Evolutionary conservation across 106 monocot genomes (phyloP), one percentile per base, ranked within the genome.

Genomic region (Ottelia alismoides): DNA sequence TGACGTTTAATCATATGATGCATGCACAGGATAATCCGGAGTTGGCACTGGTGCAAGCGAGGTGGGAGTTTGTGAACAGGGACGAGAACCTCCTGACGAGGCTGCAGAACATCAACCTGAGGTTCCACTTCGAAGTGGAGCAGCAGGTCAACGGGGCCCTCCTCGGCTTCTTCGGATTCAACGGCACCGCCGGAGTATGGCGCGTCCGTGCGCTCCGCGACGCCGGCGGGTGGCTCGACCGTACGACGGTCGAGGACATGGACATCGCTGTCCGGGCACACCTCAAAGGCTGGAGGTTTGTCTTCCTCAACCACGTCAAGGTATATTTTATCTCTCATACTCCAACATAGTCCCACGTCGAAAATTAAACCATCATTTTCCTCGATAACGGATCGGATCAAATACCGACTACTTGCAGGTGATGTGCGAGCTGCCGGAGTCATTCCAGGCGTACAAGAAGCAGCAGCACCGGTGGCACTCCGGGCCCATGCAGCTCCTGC

Each of bases 401-500:
- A 0, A 3, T 19, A 5, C 1, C n/a, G 9, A 20, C 2, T 20
- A 49, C 27, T 58, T 55, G 22, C 31, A 76, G 81, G 81, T 72
- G 21, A 31, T 76, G 17, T 81, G 81, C 62, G 76, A 81, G 66
- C 49, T 81, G 28, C 81, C 81, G 11, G 76, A 69, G 56, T 77
- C 77, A 22, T 82, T 77, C 47, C 77, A 66, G 18, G 81, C 81
- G 2, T 82, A 82, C 54, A 82, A 76, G 49, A 81, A 81, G 27
- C 81, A 81, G 49, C 81, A 81, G 31, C 81, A 81, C 48, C 68
- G 81, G 26, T 81, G 81, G 81, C 81, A 81, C 51, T 81, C 81
- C n/a, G 81, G 81, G 4, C 81, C 81, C 23, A 81, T 81, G 81
- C 81, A 76, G 44, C 65, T 81, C 26, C 76, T 81, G 20, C 68